These are phyloP conservation scores for Phytophthora megakarya DNA, from an alignment of 352 stramenopile species.

Conservation along the genomic window DNA sequence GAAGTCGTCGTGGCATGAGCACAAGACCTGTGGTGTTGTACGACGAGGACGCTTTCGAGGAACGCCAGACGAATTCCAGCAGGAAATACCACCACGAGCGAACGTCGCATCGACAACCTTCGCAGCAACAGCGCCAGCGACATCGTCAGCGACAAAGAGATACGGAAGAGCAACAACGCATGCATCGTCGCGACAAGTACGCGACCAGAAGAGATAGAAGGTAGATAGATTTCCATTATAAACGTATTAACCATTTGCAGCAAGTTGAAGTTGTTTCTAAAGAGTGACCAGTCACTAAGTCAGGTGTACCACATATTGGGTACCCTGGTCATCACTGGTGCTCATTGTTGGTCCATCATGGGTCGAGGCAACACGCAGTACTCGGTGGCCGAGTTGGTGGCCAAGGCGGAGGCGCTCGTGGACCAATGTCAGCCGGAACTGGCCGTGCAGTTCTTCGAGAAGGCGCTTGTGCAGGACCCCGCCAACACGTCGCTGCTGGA, in stretches of 20 bases:
- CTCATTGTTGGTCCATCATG: constrained; percentile 31
- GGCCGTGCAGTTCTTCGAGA: constrained; percentile 86
- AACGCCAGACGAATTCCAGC: constrained; percentile 32
- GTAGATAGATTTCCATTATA: constrained; percentile 20
- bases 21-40: constrained; percentile 44
- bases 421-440: constrained; percentile 86
- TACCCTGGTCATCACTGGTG: constrained; percentile 20
- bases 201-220: constrained; percentile 26
- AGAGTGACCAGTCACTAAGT: neutral
- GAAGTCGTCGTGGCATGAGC: constrained; percentile 23
- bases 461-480: constrained; percentile 72
- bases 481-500: constrained; percentile 74
- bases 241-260: neutral
- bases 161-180: constrained; percentile 5
- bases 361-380: constrained; percentile 41
- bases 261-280: constrained; percentile 4
- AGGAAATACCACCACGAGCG: constrained; percentile 10
- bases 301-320: constrained; percentile 1
- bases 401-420: constrained; percentile 84
- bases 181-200: constrained; percentile 26
- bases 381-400: constrained; percentile 72
- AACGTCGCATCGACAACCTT: constrained; percentile 1
- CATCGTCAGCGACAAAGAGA: constrained; percentile 2
- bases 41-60: constrained; percentile 31
- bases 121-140: constrained; percentile 4